These are phyloP conservation scores for Aspergillus versicolor DNA, from an alignment of 2,329 filamentous ascomycete genomes.

Conservation along the genomic window DNA sequence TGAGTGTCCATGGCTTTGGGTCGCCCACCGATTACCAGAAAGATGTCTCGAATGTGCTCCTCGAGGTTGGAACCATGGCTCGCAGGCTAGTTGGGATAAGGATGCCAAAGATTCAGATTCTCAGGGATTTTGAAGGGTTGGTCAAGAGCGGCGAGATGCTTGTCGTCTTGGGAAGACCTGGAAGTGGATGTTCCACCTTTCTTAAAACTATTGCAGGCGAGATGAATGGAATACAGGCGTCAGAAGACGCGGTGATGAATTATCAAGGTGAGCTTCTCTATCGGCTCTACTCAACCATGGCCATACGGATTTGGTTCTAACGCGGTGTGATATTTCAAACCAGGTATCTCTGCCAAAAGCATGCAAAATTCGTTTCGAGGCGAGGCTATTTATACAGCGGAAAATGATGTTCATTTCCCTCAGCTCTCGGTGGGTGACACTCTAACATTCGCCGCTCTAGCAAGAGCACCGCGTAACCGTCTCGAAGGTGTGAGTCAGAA, in stretches of 20 bases:
- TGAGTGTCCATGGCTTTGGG: conserved; percentile 68
- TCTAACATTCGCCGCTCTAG: conserved; percentile 73
- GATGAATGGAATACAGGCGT: conserved; percentile 75
- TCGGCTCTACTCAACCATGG: not conserved
- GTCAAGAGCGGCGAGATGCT: conserved; percentile 59
- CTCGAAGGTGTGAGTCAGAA: conserved; percentile 42
- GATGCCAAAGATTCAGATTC: conserved; percentile 57
- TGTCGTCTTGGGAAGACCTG: conserved; percentile 54
- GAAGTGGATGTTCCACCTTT: conserved; percentile 72
- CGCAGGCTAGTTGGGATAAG: conserved; percentile 34
- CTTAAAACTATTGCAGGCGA: conserved; percentile 83
- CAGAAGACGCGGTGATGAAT: conserved; percentile 71
- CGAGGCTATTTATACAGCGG: conserved; percentile 83
- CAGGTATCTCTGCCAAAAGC: conserved; percentile 43
- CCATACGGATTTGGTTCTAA: not conserved
- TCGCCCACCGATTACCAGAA: conserved; percentile 67
- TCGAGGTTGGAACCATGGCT: conserved; percentile 34
- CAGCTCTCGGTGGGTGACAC: conserved; percentile 77
- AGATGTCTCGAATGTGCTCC: conserved; percentile 38
- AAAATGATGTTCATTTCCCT: conserved; percentile 81
- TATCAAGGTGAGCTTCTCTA: conserved; percentile 56
- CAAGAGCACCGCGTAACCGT: conserved; percentile 51
- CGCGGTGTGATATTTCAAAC: not conserved
- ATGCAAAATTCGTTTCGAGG: conserved; percentile 72
- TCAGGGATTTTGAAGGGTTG: conserved; percentile 64